Percentiles rank a stretch among this genome's conserved stretches.
phyloP scores from a whole-genome alignment of 192 early-diverging fungal species.

The Podila horticola region DNA sequence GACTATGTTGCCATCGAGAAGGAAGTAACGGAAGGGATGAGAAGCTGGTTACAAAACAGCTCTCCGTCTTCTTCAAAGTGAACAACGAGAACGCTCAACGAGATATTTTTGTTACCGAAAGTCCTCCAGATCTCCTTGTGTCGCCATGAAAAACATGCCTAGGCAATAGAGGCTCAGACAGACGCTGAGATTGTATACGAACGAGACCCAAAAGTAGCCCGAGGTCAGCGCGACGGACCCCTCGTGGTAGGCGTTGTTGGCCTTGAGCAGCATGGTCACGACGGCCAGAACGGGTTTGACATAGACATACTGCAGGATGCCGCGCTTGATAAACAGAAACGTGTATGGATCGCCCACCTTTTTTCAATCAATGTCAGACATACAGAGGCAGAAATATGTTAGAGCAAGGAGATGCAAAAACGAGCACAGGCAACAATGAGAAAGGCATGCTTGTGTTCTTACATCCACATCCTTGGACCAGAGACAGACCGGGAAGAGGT shows the following conservation, averaged over 20 bases:
- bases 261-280: constrained; percentile 84
- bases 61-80: neutral
- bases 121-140: constrained; percentile 73
- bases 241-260: constrained; percentile 79
- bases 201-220: constrained; percentile 83
- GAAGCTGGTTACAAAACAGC: neutral
- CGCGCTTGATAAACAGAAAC: constrained; percentile 87
- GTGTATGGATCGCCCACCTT: constrained; percentile 85
- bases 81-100: too few species aligned
- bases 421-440: neutral
- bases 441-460: constrained; percentile 5
- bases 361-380: neutral
- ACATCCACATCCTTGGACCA: constrained; percentile 79
- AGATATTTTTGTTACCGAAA: constrained; percentile 64
- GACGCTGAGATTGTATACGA: constrained; percentile 92
- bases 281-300: constrained; percentile 85
- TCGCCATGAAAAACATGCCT: constrained; percentile 89
- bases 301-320: constrained; percentile 95
- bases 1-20: constrained; percentile 58
- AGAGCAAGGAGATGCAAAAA: too few species aligned
- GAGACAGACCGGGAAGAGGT: constrained; percentile 84
- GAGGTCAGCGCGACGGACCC: constrained; percentile 75
- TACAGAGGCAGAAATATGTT: too few species aligned
- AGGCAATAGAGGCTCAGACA: constrained; percentile 87
- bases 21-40: neutral